Evolutionary conservation across 1,284 basidiomycete species (phyloP).

Genomic region (Ceratobasidium sp.): DNA sequence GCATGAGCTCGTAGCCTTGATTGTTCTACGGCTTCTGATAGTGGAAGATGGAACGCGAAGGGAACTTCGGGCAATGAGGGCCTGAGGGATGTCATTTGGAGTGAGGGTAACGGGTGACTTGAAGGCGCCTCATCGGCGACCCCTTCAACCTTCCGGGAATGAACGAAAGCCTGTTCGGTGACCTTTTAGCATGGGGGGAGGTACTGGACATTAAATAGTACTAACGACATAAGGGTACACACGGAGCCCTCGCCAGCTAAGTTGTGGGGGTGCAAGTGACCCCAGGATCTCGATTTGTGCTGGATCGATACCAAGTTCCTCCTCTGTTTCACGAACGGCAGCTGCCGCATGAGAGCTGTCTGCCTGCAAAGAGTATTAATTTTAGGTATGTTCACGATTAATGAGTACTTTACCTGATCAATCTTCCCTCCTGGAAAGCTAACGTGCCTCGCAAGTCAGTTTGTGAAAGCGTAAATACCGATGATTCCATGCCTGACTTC

Average conservation of each 20-base stretch:
- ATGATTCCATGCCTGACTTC: constrained; percentile 72
- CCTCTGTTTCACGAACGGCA: constrained; percentile 76
- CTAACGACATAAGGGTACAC: constrained; percentile 82
- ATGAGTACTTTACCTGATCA: constrained; percentile 62
- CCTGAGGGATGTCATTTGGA: constrained; percentile 64
- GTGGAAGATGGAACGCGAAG: constrained; percentile 73
- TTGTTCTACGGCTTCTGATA: constrained; percentile 62
- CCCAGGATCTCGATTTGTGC: constrained; percentile 72
- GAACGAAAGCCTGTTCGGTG: constrained; percentile 68
- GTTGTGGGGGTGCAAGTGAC: constrained; percentile 68
- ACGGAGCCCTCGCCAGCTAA: constrained; percentile 67
- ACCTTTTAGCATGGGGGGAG: constrained; percentile 15
- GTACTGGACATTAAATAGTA: constrained; percentile 47
- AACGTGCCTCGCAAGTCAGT: constrained; percentile 29
- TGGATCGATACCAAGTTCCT: constrained; percentile 73
- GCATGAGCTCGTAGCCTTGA: constrained; percentile 62
- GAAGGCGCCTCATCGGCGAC: constrained; percentile 42
- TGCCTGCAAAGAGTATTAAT: constrained; percentile 56
- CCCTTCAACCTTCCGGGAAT: constrained; percentile 52
- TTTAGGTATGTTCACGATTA: background rate
- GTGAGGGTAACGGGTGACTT: constrained; percentile 67
- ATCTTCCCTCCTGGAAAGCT: constrained; percentile 84
- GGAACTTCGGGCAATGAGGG: constrained; percentile 73
- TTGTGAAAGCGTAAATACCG: background rate
- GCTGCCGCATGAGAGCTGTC: constrained; percentile 66